Conservation (phyloP, 1,139 yeast genomes). For the Kodamaea sp. region DNA sequence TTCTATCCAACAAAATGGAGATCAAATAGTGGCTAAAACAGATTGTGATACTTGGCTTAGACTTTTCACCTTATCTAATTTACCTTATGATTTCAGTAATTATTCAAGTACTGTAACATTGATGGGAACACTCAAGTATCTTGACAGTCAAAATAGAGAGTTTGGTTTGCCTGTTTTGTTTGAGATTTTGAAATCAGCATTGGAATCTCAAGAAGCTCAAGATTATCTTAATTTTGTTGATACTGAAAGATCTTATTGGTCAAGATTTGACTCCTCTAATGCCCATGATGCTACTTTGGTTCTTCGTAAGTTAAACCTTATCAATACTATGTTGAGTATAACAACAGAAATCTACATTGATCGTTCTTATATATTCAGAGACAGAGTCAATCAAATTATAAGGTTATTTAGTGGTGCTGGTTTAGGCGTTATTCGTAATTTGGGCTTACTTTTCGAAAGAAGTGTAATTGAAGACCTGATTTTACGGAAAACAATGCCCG, state of each 20-base stretch:
- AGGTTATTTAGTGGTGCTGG: conserved; percentile 40
- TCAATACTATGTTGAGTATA: conserved; percentile 41
- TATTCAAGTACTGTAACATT: conserved; percentile 54
- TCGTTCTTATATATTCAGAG: conserved; percentile 46
- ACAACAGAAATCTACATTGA: conserved; percentile 54
- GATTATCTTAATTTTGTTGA: conserved; percentile 11
- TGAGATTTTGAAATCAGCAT: conserved; percentile 9
- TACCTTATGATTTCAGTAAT: conserved; percentile 58
- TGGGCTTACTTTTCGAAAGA: conserved; percentile 47
- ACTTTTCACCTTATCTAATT: conserved; percentile 42
- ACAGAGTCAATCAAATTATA: conserved; percentile 46
- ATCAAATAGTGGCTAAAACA: conserved; percentile 37
- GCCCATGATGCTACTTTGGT: conserved; percentile 30
- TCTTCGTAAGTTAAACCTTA: conserved; percentile 29
- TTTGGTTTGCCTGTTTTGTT: conserved; percentile 41
- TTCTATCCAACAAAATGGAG: conserved; percentile 44
- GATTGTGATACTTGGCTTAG: conserved; percentile 43
- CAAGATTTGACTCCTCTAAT: conserved; percentile 21
- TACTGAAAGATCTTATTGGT: conserved; percentile 22
- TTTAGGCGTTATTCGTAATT: conserved; percentile 20
- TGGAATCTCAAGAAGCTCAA: conserved; percentile 11
- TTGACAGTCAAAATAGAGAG: conserved; percentile 54
- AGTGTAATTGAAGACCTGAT: conserved; percentile 55
- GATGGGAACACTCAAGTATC: conserved; percentile 49
- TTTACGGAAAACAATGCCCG: conserved; percentile 46